Evolutionary conservation across 768 basidiomycete genomes (phyloP), one percentile per base, ranked within the genome.

Genomic region (Rhodosporidiobolus sp.): DNA sequence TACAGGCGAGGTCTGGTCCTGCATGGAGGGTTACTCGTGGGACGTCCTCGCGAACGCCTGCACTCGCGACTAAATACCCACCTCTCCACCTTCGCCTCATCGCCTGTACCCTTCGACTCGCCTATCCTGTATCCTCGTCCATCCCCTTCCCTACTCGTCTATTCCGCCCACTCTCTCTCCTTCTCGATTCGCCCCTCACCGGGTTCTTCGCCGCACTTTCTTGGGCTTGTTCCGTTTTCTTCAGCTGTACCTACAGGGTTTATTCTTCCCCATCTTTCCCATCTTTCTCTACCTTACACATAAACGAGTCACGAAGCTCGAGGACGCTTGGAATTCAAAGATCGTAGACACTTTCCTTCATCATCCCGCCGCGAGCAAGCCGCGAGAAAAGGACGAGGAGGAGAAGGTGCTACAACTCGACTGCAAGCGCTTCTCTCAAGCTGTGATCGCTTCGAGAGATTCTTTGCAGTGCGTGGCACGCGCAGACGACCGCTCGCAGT

Each of bases 1-100:
- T n/a, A 17, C 46, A 28, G 54, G 64, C 67, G 67, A 65, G 58
- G 56, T 73, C 59, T 64, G 72, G 72, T 60, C 72, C 1, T 73
- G 72, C 67, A 22, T 26, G n/a, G 64, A 65, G 12, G 64, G 64
- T 22, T 69, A 28, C 72, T 38, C 54, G 45, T 73, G 35, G 45
- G 50, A 52, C 57, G 26, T 63, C 1, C 43, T 22, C 19, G n/a
- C 61, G 14, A 24, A 54, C 22, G 20, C 63, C 22, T 73, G 72
- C 66, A 11, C 28, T n/a, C 49, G 46, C 63, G 56, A 56, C 50
- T 64, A 59, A 57, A 22, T 30, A 34, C 11, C 48, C 16, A 12
- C 16, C 28, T 14, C 8, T 7, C 38, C 38, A 7, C 38, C 38
- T 43, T 43, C 38, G 14, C 38, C 38, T n/a, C n/a, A 22, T 50